These are phyloP conservation scores for Diaporthe capsici DNA, from an alignment of 2,329 filamentous ascomycete species.

Conservation along the genomic window DNA sequence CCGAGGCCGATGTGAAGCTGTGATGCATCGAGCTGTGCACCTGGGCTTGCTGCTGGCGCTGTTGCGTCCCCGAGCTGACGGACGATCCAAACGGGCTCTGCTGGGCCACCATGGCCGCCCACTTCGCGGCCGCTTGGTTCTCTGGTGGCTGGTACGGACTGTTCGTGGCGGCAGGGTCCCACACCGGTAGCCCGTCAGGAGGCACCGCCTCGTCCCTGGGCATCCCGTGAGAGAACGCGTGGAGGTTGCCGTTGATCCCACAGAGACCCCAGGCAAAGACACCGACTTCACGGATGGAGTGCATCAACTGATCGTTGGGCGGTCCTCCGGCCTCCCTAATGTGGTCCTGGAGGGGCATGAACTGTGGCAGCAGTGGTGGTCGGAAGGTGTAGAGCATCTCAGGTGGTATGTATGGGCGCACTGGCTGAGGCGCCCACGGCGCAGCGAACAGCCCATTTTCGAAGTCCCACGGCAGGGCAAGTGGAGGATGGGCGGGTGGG, in stretches of 20 bases:
- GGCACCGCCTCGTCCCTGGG: slow-evolving; percentile 76
- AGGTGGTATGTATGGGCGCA: slow-evolving; percentile 62
- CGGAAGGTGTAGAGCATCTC: slow-evolving; percentile 61
- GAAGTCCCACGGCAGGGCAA: slow-evolving; percentile 58
- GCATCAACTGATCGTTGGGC: slow-evolving; percentile 77
- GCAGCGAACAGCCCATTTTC: slow-evolving; percentile 81
- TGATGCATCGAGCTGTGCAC: background rate
- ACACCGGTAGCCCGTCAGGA: slow-evolving; percentile 70
- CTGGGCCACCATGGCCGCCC: slow-evolving; percentile 43
- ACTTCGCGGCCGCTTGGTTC: slow-evolving; percentile 52
- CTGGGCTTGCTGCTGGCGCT: slow-evolving; percentile 25
- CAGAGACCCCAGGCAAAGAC: slow-evolving; percentile 90
- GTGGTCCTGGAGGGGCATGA: slow-evolving; percentile 60
- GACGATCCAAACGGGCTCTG: background rate
- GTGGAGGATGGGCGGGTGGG: slow-evolving; percentile 68
- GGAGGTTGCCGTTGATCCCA: slow-evolving; percentile 83
- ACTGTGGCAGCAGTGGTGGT: slow-evolving; percentile 58
- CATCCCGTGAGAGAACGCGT: slow-evolving; percentile 72
- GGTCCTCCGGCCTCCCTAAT: slow-evolving; percentile 66
- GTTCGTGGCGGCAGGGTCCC: slow-evolving; percentile 61
- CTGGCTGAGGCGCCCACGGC: slow-evolving; percentile 81
- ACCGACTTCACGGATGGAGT: slow-evolving; percentile 84
- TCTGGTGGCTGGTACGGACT: slow-evolving; percentile 53
- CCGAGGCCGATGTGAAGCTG: background rate
- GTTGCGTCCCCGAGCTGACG: slow-evolving; percentile 18